Conservation (phyloP, 257 asterid species). For the Haberlea rhodopensis region DNA sequence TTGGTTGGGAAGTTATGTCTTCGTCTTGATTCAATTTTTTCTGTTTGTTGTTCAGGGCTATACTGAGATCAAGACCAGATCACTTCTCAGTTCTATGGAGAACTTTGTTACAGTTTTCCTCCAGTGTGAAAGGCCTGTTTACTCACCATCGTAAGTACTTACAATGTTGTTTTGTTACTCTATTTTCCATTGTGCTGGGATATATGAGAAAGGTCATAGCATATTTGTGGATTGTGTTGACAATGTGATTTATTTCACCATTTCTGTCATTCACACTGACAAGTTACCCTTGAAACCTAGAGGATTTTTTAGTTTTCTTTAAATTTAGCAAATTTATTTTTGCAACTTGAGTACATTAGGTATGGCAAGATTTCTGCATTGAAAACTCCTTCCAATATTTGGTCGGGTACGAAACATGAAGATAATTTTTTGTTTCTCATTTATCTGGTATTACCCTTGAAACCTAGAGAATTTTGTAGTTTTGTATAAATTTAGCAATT, state of each 20-base stretch:
- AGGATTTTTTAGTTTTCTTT: background rate
- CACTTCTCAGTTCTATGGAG: constrained; percentile 85
- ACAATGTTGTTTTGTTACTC: background rate
- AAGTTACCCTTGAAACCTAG: background rate
- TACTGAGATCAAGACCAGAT: constrained; percentile 81
- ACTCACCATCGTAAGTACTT: constrained; percentile 70
- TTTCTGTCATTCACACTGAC: background rate
- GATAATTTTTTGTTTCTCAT: too few species aligned
- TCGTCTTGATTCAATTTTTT: constrained; percentile 21
- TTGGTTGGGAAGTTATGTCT: background rate
- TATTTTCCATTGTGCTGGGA: background rate
- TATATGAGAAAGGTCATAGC: background rate
- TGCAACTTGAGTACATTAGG: too few species aligned
- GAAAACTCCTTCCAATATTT: too few species aligned
- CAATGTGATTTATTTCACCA: background rate
- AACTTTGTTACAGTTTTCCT: constrained; percentile 77
- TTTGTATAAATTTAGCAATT: too few species aligned
- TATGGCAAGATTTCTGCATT: too few species aligned
- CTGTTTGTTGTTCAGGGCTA: constrained; percentile 59
- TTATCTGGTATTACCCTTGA: background rate
- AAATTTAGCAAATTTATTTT: too few species aligned
- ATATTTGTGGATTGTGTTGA: background rate
- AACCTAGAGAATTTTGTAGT: background rate
- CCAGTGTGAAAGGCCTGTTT: constrained; percentile 70
- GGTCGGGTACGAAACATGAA: too few species aligned